Evolutionary conservation across 805 yeast genomes (phyloP).

Genomic region (Yamadazyma ubonensis): DNA sequence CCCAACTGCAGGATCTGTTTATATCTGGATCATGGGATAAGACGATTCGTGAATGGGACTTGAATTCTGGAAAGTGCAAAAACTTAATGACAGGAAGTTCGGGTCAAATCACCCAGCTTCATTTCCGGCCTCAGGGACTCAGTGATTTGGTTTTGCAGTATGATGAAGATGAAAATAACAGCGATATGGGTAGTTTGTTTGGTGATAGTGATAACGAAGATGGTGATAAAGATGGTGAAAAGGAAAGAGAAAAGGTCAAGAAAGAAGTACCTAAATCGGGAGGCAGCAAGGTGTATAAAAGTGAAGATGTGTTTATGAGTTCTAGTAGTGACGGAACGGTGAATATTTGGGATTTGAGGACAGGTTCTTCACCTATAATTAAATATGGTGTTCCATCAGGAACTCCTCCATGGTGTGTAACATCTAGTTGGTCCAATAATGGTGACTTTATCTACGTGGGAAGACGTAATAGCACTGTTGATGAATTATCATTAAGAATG

Average conservation of each 20-base stretch:
- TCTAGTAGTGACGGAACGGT: slow-evolving; percentile 82
- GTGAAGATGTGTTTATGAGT: slow-evolving; percentile 62
- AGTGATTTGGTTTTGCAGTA: slow-evolving; percentile 38
- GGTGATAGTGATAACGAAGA: slow-evolving; percentile 44
- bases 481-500: slow-evolving; percentile 66
- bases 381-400: slow-evolving; percentile 56
- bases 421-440: slow-evolving; percentile 82
- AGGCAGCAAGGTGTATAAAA: slow-evolving; percentile 26
- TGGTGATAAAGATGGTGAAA: slow-evolving; percentile 16
- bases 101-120: slow-evolving; percentile 78
- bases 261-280: slow-evolving; percentile 13
- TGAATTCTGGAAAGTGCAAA: slow-evolving; percentile 61
- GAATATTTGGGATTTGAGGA: slow-evolving; percentile 79
- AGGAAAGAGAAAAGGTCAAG: slow-evolving; percentile 15
- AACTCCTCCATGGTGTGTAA: slow-evolving; percentile 93
- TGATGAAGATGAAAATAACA: slow-evolving; percentile 23
- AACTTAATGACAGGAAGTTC: slow-evolving; percentile 54
- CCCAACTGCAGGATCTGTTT: slow-evolving; percentile 58
- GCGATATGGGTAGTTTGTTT: slow-evolving; percentile 48
- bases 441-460: slow-evolving; percentile 84
- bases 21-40: slow-evolving; percentile 93
- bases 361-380: slow-evolving; percentile 35
- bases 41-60: slow-evolving; percentile 77
- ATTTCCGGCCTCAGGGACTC: slow-evolving; percentile 63
- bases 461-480: slow-evolving; percentile 84